Conservation (phyloP, 768 basidiomycete species). For the Phallus indusiatus region DNA sequence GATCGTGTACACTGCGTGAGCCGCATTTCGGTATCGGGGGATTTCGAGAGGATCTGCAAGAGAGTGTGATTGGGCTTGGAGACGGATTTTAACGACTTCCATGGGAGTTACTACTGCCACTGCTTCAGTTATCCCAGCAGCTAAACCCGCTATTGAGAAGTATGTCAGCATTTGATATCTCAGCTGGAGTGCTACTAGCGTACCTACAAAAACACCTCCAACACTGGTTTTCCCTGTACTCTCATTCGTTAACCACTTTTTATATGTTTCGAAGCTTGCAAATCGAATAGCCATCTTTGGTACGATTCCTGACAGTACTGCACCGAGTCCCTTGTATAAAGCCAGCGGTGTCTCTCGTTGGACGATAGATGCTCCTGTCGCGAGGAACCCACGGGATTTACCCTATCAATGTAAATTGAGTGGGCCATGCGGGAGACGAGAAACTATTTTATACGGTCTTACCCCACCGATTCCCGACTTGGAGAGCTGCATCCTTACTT, state of each 20-base stretch:
- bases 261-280: slow-evolving; percentile 95
- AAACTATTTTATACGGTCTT: slow-evolving; percentile 25
- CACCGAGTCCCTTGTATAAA: slow-evolving; percentile 95
- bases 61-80: slow-evolving; percentile 97
- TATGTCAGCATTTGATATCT: neutral
- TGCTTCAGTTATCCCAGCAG: slow-evolving; percentile 93
- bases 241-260: slow-evolving; percentile 66
- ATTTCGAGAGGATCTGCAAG: slow-evolving; percentile 90
- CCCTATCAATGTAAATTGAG: slow-evolving; percentile 41
- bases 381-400: slow-evolving; percentile 85
- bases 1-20: slow-evolving; percentile 92
- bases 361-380: slow-evolving; percentile 82
- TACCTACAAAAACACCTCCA: slow-evolving; percentile 56
- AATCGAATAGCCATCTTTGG: slow-evolving; percentile 99
- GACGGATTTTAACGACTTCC: slow-evolving; percentile 98
- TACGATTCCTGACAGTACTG: slow-evolving; percentile 92
- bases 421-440: neutral
- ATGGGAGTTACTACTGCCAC: slow-evolving; percentile 93
- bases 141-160: slow-evolving; percentile 65
- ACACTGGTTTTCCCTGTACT: slow-evolving; percentile 72
- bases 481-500: slow-evolving; percentile 99
- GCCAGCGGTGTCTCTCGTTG: slow-evolving; percentile 89
- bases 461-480: slow-evolving; percentile 75
- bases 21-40: slow-evolving; percentile 93
- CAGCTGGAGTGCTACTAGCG: neutral